These are phyloP conservation scores for Collybiopsis luxurians DNA, from an alignment of 768 basidiomycete genomes.

Conservation along the genomic window DNA sequence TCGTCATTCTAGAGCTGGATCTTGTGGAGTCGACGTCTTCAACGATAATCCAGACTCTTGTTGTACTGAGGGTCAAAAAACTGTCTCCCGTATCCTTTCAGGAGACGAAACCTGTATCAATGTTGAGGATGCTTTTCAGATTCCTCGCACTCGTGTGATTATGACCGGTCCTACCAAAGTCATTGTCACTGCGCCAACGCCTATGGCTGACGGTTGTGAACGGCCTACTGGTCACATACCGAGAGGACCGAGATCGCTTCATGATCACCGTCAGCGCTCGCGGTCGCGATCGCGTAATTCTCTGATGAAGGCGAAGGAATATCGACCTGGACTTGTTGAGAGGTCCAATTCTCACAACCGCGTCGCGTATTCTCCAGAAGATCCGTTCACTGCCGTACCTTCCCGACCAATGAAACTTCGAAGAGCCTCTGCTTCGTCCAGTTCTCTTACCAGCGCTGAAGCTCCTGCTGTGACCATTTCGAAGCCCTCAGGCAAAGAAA, in stretches of 20 bases:
- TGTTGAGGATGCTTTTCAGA: background rate
- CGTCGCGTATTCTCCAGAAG: slow-evolving; percentile 17
- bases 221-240: slow-evolving; percentile 32
- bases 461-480: background rate
- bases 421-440: background rate
- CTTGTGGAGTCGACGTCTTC: background rate
- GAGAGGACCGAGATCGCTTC: slow-evolving; percentile 40
- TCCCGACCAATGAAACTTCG: slow-evolving; percentile 27
- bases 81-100: background rate
- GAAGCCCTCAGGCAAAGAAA: background rate
- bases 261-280: slow-evolving; percentile 20
- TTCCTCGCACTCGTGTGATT: slow-evolving; percentile 22
- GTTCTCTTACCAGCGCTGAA: background rate
- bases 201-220: slow-evolving; percentile 27
- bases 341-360: slow-evolving; percentile 19
- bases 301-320: background rate
- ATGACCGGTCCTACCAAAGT: slow-evolving; percentile 49
- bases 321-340: slow-evolving; percentile 26
- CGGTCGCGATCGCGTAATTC: slow-evolving; percentile 18
- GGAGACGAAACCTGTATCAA: background rate
- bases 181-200: slow-evolving; percentile 54
- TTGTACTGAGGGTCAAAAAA: background rate
- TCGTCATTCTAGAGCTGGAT: slow-evolving; percentile 9
- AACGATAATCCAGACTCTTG: background rate
- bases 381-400: slow-evolving; percentile 31